Conservation (phyloP, 768 basidiomycete genomes). For the Agrocybe praecox region DNA sequence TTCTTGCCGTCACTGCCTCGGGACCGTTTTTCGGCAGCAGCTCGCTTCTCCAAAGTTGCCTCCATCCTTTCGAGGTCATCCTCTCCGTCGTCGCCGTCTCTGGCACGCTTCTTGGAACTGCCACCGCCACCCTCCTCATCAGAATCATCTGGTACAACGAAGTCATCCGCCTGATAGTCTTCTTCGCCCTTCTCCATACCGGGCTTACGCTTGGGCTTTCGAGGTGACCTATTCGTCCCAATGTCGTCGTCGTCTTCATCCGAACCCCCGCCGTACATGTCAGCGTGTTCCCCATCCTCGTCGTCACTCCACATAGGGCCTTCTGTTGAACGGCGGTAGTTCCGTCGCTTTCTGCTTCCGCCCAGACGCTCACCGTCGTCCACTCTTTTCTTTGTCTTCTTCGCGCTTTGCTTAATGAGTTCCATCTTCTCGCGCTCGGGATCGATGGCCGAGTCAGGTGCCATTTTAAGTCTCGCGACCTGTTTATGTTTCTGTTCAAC, state of each 20-base stretch:
- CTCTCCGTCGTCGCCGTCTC: constrained; percentile 39
- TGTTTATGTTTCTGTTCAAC: constrained; percentile 87
- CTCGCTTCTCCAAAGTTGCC: constrained; percentile 63
- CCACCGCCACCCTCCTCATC: constrained; percentile 61
- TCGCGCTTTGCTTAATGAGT: constrained; percentile 61
- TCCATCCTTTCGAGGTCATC: constrained; percentile 77
- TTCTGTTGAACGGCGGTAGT: constrained; percentile 40
- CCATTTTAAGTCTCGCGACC: constrained; percentile 77
- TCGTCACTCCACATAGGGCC: constrained; percentile 64
- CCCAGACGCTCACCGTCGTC: constrained; percentile 54
- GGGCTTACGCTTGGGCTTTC: constrained; percentile 48
- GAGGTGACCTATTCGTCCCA: constrained; percentile 32
- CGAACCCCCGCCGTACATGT: constrained; percentile 48
- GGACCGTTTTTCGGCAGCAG: constrained; percentile 45
- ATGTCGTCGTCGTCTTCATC: constrained; percentile 61
- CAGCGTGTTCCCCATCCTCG: constrained; percentile 55
- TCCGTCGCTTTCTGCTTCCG: constrained; percentile 47
- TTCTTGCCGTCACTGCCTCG: constrained; percentile 29
- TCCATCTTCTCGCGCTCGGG: constrained; percentile 77
- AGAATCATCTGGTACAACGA: constrained; percentile 76
- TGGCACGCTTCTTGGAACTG: constrained; percentile 33
- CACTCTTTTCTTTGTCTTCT: constrained; percentile 61
- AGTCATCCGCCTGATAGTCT: constrained; percentile 84
- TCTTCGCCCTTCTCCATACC: constrained; percentile 56
- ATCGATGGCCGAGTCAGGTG: constrained; percentile 75